phyloP scores from a whole-genome alignment of 139 green algal species.

The Nannochloris sp. region DNA sequence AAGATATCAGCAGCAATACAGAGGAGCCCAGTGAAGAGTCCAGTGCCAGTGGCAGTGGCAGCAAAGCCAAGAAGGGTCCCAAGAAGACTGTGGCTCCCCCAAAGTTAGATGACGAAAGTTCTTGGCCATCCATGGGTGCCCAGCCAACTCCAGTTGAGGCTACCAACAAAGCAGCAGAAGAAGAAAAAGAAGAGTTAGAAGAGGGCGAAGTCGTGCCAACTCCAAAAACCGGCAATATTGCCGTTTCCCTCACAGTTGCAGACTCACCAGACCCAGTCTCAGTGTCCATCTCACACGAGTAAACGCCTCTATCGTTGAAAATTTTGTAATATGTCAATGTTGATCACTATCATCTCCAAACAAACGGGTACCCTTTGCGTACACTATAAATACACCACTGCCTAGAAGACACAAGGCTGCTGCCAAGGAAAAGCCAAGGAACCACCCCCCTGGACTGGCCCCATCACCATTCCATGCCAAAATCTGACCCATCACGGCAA shows the following conservation, averaged over 20 bases:
- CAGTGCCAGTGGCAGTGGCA: neutral
- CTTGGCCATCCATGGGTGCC: constrained; percentile 30
- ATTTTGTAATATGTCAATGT: neutral
- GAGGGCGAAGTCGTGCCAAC: neutral
- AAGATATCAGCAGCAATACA: neutral
- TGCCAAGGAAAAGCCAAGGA: constrained; percentile 42
- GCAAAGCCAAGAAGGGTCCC: neutral
- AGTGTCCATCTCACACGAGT: constrained; percentile 2
- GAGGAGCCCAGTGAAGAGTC: constrained; percentile 1
- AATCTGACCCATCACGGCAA: constrained; percentile 78
- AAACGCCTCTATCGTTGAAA: neutral
- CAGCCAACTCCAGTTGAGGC: neutral
- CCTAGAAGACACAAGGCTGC: constrained; percentile 53
- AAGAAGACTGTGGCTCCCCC: neutral
- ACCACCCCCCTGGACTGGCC: constrained; percentile 54
- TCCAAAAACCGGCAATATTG: constrained; percentile 2
- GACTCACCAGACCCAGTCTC: neutral
- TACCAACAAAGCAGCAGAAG: neutral
- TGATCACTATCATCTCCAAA: constrained; percentile 34
- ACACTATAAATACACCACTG: constrained; percentile 61
- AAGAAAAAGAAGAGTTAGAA: constrained; percentile 1
- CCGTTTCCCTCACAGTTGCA: neutral
- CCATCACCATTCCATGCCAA: constrained; percentile 60
- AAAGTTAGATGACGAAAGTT: constrained; percentile 25
- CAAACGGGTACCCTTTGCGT: constrained; percentile 54